These are phyloP conservation scores for Yamadazyma takamatsuzukensis DNA, from an alignment of 805 yeast species.

Conservation along the genomic window DNA sequence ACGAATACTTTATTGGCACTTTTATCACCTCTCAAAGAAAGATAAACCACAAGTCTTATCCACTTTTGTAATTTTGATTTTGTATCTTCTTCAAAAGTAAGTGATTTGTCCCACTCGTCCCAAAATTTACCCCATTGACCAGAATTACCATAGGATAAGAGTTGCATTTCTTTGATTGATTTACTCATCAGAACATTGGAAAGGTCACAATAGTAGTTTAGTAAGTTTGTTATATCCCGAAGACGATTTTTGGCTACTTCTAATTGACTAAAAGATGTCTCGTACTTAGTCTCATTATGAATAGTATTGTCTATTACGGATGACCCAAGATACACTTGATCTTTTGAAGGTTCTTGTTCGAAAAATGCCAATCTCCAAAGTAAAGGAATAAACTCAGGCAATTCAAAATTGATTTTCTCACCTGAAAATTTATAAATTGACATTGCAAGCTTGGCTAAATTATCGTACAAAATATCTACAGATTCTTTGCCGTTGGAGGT, in stretches of 20 bases:
- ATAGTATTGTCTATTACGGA: constrained; percentile 21
- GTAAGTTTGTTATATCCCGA: constrained; percentile 25
- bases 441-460: constrained; percentile 25
- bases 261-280: constrained; percentile 3
- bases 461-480: constrained; percentile 20
- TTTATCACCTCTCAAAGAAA: constrained; percentile 24
- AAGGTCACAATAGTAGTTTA: constrained; percentile 15
- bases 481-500: constrained; percentile 3
- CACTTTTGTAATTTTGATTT: constrained; percentile 15
- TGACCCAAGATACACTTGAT: constrained; percentile 18
- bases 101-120: constrained; percentile 31
- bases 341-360: constrained; percentile 7
- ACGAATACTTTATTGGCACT: constrained; percentile 25
- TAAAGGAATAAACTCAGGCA: constrained; percentile 29
- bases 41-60: constrained; percentile 32
- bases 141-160: constrained; percentile 36
- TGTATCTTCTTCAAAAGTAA: constrained; percentile 10
- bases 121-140: constrained; percentile 37
- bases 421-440: constrained; percentile 23
- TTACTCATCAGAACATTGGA: constrained; percentile 6
- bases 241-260: constrained; percentile 24
- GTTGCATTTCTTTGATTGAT: constrained; percentile 29
- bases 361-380: constrained; percentile 30
- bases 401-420: constrained; percentile 20
- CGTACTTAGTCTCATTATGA: constrained; percentile 11